These are phyloP conservation scores for Phytophthora agathidicida DNA, from an alignment of 352 stramenopile species.

Conservation along the genomic window DNA sequence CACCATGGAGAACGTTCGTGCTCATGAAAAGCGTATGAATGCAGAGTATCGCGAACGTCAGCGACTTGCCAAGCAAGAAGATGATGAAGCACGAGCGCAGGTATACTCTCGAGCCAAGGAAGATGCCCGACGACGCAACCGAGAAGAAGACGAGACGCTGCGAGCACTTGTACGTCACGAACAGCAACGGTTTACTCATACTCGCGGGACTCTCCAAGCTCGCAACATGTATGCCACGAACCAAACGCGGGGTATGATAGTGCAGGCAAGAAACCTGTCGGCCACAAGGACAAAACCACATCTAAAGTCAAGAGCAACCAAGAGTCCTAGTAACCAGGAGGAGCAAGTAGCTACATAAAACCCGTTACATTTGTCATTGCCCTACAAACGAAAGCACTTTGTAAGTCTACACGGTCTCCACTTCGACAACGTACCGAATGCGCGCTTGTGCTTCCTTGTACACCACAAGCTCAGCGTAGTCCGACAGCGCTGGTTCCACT, in stretches of 20 bases:
- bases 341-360: slow-evolving; percentile 19
- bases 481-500: slow-evolving; percentile 18
- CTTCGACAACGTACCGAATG: slow-evolving; percentile 81
- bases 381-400: no score
- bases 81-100: slow-evolving; percentile 24
- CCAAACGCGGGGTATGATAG: slow-evolving; percentile 45
- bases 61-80: slow-evolving; percentile 18
- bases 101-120: slow-evolving; percentile 41
- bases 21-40: slow-evolving; percentile 47
- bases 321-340: slow-evolving; percentile 28
- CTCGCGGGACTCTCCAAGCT: slow-evolving; percentile 60
- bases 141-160: slow-evolving; percentile 70
- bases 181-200: slow-evolving; percentile 56
- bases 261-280: slow-evolving; percentile 33
- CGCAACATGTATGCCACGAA: slow-evolving; percentile 73
- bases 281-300: slow-evolving; percentile 16
- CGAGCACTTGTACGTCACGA: slow-evolving; percentile 68
- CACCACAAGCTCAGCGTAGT: slow-evolving; percentile 76
- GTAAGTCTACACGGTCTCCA: slow-evolving; percentile 43
- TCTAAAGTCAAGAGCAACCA: background rate
- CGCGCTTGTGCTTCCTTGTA: slow-evolving; percentile 75
- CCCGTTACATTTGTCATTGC: no score
- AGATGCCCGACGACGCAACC: slow-evolving; percentile 40
- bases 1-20: slow-evolving; percentile 53
- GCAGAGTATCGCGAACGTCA: slow-evolving; percentile 41